Base-by-base conservation (phyloP, 2,329 filamentous ascomycete species). In the Ophiocordyceps sinensis region DNA sequence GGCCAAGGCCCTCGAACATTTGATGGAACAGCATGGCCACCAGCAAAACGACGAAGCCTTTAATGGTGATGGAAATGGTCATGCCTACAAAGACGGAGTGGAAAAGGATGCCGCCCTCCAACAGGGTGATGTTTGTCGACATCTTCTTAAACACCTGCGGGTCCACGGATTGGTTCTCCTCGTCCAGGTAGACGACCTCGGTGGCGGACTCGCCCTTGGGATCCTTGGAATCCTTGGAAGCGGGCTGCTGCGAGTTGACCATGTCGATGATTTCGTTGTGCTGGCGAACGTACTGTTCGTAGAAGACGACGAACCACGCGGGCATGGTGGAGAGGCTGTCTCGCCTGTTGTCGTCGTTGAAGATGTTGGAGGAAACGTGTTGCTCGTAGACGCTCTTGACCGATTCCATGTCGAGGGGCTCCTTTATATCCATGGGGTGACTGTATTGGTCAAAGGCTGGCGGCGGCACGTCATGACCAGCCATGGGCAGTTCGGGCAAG, bases 71-170 rank as follows among this genome's bases (percentile, higher is more conserved):
- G 23, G 76, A 80, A 23, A 85, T 62, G 0, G 81, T 82, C 68
- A 84, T 81, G 43, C 79, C 79, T 43, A 85, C 80, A 55, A 85
- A 85, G 44, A 87, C 72, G 45, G 77, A 83, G 61, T 87, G 82
- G 56, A 87, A 87, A 11, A 87, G 66, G 47, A 87, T 87, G 45
- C 82, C 82, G 43, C 82, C 79, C 58, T 87, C 82, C 5, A 87
- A 70, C 3, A 87, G 69, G 5, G 82, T 73, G 48, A 84, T 85
- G 59, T 87, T 82, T 50, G 85, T 67, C 3, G 82, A 71, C 56
- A 79, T 73, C 51, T 76, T 81, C 52, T 74, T 71, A 57, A 73
- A 69, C 7, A 68, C 60, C 9, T 56, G 43, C 5, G 66, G 63
- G 46, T 70, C 65, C 13, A 71, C 62, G 0, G 53, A 46, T 43